Conservation (phyloP, 352 stramenopile species). For the Globisporangium takayamanum region DNA sequence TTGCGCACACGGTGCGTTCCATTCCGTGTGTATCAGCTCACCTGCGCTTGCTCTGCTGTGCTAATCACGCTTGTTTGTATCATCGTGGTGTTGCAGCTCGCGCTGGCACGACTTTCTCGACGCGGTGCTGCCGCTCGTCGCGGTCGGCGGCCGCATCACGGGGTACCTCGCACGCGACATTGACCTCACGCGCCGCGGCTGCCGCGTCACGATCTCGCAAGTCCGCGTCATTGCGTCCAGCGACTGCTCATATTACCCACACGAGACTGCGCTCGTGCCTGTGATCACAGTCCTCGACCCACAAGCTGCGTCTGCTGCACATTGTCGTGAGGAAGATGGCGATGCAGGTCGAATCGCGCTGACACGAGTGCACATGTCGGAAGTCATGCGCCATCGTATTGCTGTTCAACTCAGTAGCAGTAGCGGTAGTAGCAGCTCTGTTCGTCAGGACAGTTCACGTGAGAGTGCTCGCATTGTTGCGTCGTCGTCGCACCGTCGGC, state of each 20-base stretch:
- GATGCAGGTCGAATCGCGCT: background rate
- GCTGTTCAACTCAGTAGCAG: no score
- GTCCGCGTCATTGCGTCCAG: slow-evolving; percentile 30
- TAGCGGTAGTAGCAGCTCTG: no score
- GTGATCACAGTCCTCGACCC: slow-evolving; percentile 52
- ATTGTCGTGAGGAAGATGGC: background rate
- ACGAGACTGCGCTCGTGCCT: slow-evolving; percentile 50
- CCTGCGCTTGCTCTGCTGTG: background rate
- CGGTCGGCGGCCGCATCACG: slow-evolving; percentile 42
- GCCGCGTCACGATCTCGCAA: slow-evolving; percentile 18
- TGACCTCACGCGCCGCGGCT: slow-evolving; percentile 40
- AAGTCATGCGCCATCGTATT: no score
- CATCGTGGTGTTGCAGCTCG: slow-evolving; percentile 18
- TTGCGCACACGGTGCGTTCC: slow-evolving; percentile 7
- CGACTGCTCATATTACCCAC: slow-evolving; percentile 63
- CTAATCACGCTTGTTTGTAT: background rate
- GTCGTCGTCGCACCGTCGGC: background rate
- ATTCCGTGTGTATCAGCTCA: background rate
- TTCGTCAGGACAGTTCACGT: no score
- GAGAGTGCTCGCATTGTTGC: background rate
- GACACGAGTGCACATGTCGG: background rate
- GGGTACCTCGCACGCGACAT: slow-evolving; percentile 59
- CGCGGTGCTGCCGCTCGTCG: slow-evolving; percentile 35
- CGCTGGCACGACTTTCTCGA: slow-evolving; percentile 75
- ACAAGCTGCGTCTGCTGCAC: background rate